Evolutionary conservation across 371 early-diverging fungal species (phyloP), one percentile per base, ranked within the genome.

Genomic region (Sanchytrium tribonematis): DNA sequence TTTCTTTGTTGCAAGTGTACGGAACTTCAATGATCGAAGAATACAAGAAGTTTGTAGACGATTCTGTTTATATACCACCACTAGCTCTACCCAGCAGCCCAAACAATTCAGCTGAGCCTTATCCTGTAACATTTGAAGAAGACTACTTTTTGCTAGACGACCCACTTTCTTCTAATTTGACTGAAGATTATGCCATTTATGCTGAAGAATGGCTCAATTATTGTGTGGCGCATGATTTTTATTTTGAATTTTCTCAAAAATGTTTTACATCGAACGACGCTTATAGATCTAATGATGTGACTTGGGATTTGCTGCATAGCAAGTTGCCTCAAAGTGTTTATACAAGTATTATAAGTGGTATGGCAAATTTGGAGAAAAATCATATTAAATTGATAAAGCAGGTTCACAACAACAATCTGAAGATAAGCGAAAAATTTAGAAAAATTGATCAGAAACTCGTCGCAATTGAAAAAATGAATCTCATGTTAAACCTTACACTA

Each of bases 21-120:
- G 96, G 98, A 0, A 85, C 85, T 66, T 86, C 91, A 0, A 89
- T 91, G 81, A 82, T 91, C 81, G 94, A 93, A 73, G 87, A 88
- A 66, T 85, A 48, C 22, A 48, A 48, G 22, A 48, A 22, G 22
- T 48, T 48, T 22, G 48, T 48, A 48, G 48, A 48, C 22, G 48
- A 48, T 48, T 5, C 48, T 12, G 48, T 48, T 48, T 48, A 48
- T 48, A 22, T 48, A 48, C 48, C 5, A 22, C 48, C 48, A 12
- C 22, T 48, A 22, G 5, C 48, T 48, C 22, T 48, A 48, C 48
- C 48, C 5, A 48, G 48, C 22, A 48, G 48, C 48, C 5, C 5
- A 48, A 48, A 48, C 22, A 22, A 48, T 5, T 48, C 48, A 48
- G 22, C 5, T 5, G 22, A 5, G 48, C 48, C 48, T 12, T 48